Conservation (phyloP, 352 stramenopile species). For the Globisporangium camurandrum region DNA sequence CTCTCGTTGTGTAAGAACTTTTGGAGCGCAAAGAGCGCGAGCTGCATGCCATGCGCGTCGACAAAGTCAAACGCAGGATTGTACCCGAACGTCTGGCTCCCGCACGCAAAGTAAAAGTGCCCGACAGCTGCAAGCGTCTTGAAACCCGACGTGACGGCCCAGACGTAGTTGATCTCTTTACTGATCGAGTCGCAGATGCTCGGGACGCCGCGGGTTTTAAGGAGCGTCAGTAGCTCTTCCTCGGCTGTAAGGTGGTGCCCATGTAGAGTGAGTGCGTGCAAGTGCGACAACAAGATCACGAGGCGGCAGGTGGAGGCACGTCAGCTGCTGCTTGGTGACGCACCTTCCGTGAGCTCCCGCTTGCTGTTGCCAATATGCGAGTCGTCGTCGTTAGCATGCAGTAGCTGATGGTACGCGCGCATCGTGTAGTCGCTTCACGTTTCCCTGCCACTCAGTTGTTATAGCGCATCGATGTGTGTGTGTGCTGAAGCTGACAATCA, state of each 20-base stretch:
- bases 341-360: constrained; percentile 34
- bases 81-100: constrained; percentile 50
- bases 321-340: neutral
- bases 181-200: constrained; percentile 68
- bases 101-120: constrained; percentile 77
- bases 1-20: constrained; percentile 73
- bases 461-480: neutral
- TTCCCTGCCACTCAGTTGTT: neutral
- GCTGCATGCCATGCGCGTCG: constrained; percentile 46
- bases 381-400: too few species aligned
- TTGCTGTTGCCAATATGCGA: too few species aligned
- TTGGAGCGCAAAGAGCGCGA: constrained; percentile 58
- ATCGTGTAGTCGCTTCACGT: constrained; percentile 8
- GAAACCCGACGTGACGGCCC: constrained; percentile 63
- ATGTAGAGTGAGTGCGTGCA: neutral
- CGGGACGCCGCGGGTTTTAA: constrained; percentile 51
- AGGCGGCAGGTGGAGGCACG: neutral
- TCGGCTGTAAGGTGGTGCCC: constrained; percentile 25
- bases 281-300: neutral
- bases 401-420: constrained; percentile 25
- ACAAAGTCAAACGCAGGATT: constrained; percentile 67
- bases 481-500: too few species aligned
- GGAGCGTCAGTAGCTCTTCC: constrained; percentile 50
- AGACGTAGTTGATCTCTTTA: constrained; percentile 73
- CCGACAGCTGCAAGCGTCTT: constrained; percentile 54